These are phyloP conservation scores for Daedaleopsis sinensis DNA, from an alignment of 768 basidiomycete genomes.

Conservation along the genomic window DNA sequence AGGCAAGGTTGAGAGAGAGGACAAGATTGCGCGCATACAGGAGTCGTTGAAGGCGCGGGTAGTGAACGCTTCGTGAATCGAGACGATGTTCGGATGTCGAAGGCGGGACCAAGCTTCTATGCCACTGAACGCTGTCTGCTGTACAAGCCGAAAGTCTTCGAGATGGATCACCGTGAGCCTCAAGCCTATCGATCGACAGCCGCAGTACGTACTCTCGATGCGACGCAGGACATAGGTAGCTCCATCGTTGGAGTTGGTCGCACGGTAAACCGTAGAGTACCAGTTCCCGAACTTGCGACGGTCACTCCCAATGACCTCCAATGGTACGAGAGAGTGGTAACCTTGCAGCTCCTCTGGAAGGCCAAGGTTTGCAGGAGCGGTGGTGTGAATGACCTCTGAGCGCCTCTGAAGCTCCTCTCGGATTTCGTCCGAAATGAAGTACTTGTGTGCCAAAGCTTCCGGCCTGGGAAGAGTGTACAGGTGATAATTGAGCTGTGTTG, in stretches of 20 bases:
- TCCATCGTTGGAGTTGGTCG: conserved; percentile 77
- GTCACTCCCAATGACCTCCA: conserved; percentile 63
- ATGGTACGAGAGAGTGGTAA: conserved; percentile 84
- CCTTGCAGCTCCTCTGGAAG: conserved; percentile 89
- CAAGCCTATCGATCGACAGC: not conserved
- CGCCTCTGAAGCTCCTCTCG: conserved; percentile 61
- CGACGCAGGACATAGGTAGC: conserved; percentile 76
- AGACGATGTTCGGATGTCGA: conserved; percentile 83
- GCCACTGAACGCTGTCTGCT: conserved; percentile 77
- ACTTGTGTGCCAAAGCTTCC: conserved; percentile 54
- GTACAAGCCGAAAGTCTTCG: conserved; percentile 80
- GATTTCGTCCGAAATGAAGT: conserved; percentile 85
- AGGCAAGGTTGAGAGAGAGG: not conserved
- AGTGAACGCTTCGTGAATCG: conserved; percentile 91
- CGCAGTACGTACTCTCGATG: conserved; percentile 72
- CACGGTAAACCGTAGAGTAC: conserved; percentile 84
- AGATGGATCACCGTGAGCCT: not conserved
- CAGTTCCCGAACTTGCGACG: conserved; percentile 81
- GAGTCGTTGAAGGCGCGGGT: conserved; percentile 90
- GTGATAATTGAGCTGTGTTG: conserved; percentile 82
- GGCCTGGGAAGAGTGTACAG: conserved; percentile 80
- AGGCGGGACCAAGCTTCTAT: conserved; percentile 88
- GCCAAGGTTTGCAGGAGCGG: conserved; percentile 46
- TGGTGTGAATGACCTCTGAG: conserved; percentile 44
- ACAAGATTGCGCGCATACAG: conserved; percentile 54